These are phyloP conservation scores for Tricharina praecox DNA, from an alignment of 495 filamentous ascomycete genomes.

Conservation along the genomic window DNA sequence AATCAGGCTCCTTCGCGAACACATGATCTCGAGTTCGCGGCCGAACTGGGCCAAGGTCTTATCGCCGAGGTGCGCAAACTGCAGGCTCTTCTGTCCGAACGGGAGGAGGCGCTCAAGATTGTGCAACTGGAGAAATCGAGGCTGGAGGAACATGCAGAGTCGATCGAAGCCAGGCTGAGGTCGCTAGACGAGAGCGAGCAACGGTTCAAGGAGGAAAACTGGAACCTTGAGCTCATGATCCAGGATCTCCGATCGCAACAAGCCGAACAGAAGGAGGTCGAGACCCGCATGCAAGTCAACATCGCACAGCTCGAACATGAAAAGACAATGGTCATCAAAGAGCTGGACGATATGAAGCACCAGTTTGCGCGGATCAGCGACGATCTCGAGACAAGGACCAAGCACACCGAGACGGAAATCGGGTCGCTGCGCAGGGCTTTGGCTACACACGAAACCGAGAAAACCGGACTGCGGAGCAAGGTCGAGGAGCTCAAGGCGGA, in stretches of 20 bases:
- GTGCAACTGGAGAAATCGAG: constrained; percentile 54
- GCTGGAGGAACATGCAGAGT: constrained; percentile 66
- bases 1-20: constrained; percentile 77
- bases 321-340: constrained; percentile 57
- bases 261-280: constrained; percentile 57
- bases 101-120: constrained; percentile 67
- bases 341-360: constrained; percentile 75
- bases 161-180: constrained; percentile 59
- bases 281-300: constrained; percentile 57
- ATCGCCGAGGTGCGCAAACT: constrained; percentile 77
- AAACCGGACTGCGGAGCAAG: constrained; percentile 54
- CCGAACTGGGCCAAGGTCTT: constrained; percentile 82
- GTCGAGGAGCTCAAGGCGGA: constrained; percentile 83
- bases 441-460: constrained; percentile 57
- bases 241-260: constrained; percentile 58
- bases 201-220: constrained; percentile 93
- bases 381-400: constrained; percentile 55
- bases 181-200: constrained; percentile 81
- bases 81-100: constrained; percentile 64
- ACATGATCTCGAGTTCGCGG: constrained; percentile 89
- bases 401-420: constrained; percentile 76
- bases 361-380: constrained; percentile 60
- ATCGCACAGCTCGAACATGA: constrained; percentile 53
- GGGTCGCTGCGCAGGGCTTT: constrained; percentile 59
- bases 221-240: constrained; percentile 77